phyloP scores from a whole-genome alignment of 768 basidiomycete genomes.

The Rhodotorula taiwanensis region DNA sequence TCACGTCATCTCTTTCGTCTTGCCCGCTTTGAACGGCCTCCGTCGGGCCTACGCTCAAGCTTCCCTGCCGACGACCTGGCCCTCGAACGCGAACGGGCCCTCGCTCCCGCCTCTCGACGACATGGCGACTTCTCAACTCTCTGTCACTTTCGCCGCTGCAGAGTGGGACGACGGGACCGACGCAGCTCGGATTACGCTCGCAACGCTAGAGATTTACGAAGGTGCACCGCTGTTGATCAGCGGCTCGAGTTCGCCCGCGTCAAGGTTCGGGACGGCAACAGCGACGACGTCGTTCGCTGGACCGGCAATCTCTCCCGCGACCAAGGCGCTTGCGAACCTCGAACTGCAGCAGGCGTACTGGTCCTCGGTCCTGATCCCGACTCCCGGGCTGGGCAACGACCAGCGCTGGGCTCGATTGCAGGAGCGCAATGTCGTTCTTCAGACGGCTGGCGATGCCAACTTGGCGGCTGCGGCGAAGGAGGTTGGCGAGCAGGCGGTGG shows the following conservation, averaged over 20 bases:
- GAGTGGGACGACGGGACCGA: conserved; percentile 50
- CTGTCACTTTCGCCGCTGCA: conserved; percentile 44
- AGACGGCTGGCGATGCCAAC: too few species aligned
- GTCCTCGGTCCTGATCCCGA: not conserved
- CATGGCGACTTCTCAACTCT: too few species aligned
- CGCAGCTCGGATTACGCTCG: conserved; percentile 36
- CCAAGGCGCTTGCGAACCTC: conserved; percentile 51
- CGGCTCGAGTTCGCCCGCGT: too few species aligned
- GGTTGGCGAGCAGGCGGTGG: not conserved
- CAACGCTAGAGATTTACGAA: conserved; percentile 61
- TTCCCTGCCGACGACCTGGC: conserved; percentile 49
- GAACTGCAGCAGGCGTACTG: not conserved
- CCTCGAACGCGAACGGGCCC: too few species aligned
- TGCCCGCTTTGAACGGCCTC: conserved; percentile 76
- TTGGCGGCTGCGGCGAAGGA: conserved; percentile 1
- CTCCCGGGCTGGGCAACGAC: too few species aligned
- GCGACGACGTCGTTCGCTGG: too few species aligned
- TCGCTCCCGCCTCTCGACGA: not conserved
- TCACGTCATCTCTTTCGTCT: conserved; percentile 65
- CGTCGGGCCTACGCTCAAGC: conserved; percentile 78
- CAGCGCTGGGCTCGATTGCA: too few species aligned
- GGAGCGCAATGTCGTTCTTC: too few species aligned
- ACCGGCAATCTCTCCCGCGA: conserved; percentile 68
- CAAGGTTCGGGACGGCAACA: too few species aligned
- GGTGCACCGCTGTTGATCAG: too few species aligned